phyloP scores from a whole-genome alignment of 495 filamentous ascomycete genomes.

The Talaromyces stipitatus region DNA sequence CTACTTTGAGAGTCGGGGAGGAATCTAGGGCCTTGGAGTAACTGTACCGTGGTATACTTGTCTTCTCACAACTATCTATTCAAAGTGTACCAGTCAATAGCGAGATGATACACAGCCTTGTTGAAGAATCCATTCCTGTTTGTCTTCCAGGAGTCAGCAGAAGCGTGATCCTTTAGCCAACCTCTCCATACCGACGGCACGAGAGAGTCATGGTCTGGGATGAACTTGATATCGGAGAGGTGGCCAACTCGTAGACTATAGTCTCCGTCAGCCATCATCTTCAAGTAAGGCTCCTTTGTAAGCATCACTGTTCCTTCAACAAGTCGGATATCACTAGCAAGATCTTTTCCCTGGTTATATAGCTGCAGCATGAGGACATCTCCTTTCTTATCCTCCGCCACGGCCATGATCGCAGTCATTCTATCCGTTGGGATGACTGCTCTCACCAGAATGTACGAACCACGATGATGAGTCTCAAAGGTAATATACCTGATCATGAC shows the following conservation, averaged over 20 bases:
- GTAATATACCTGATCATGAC: conserved; percentile 23
- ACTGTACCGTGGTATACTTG: conserved; percentile 11
- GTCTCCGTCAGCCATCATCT: conserved; percentile 23
- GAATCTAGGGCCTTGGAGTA: conserved; percentile 21
- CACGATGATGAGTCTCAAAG: conserved; percentile 46
- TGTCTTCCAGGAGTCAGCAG: conserved; percentile 27
- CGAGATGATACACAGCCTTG: conserved; percentile 8
- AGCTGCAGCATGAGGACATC: conserved; percentile 38
- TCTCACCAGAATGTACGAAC: conserved; percentile 33
- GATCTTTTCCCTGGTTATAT: conserved; percentile 31
- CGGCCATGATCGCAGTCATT: conserved; percentile 33
- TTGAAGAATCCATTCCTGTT: conserved; percentile 30
- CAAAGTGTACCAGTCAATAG: conserved; percentile 18
- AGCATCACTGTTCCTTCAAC: conserved; percentile 23
- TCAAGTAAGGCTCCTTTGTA: conserved; percentile 49
- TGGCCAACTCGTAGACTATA: conserved; percentile 46
- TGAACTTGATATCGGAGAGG: conserved; percentile 34
- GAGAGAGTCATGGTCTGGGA: conserved; percentile 20
- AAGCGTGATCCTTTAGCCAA: conserved; percentile 11
- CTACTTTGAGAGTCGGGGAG: conserved; percentile 10
- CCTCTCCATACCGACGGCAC: conserved; percentile 29
- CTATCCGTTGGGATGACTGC: conserved; percentile 29
- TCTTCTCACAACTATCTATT: background rate
- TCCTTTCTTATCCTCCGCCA: conserved; percentile 44
- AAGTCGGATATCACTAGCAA: conserved; percentile 17